Evolutionary conservation across 768 basidiomycete genomes (phyloP), one percentile per base, ranked within the genome.

Genomic region (Auricularia sp.): DNA sequence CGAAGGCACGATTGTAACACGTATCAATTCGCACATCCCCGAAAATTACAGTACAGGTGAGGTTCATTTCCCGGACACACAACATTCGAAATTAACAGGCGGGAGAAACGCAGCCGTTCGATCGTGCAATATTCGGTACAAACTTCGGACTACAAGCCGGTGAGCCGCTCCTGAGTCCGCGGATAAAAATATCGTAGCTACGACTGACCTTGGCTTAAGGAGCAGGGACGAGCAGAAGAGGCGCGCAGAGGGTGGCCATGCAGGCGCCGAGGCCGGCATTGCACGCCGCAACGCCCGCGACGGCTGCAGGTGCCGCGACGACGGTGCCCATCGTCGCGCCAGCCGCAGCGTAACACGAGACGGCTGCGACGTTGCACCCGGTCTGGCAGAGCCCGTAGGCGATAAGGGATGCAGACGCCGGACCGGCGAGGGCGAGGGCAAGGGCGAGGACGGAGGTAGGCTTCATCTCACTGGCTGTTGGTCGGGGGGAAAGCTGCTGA

Each of bases 311-410:
- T 3, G 75, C 75, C 3, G 53, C 64, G 18, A 80, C 68, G 3
- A 80, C 68, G 3, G 79, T 79, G 3, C 80, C 81, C 64, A 81
- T 81, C 0, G 74, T 76, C 47, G 71, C 64, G 0, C 79, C 80
- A 1, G 79, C 78, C 0, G 72, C 78, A 1, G 78, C 73, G 61
- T 81, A 81, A 69, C 80, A 81, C 0, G 77, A 75, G 1, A 80
- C 77, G 3, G 71, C 77, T 18, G 77, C 60, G 44, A 69, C 66
- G 64, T 78, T 78, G 65, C 79, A 77, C 1, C 73, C 56, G 0
- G 77, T 79, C 66, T 81, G 80, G 66, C 79, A 80, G 16, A 76
- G 60, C 0, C 72, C 79, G 61, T 80, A 80, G 12, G 76, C 73
- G 61, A 79, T 67, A 1, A 73, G 77, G 0, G 78, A 76, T 0